Evolutionary conservation across 179 eudicot species (phyloP).

Genomic region (Heliamphora pulchella): DNA sequence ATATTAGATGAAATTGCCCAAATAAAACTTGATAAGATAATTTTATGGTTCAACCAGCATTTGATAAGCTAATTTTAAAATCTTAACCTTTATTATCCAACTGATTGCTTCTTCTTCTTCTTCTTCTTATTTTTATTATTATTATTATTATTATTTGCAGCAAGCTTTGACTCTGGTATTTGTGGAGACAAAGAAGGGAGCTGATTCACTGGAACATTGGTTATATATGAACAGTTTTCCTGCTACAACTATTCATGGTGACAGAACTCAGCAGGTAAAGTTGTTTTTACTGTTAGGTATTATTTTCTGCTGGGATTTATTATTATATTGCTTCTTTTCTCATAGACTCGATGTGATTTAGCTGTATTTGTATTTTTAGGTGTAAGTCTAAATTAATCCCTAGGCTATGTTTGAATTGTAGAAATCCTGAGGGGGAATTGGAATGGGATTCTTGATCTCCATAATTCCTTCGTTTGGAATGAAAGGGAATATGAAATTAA

Average conservation of each 20-base stretch:
- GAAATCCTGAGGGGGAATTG: too few relatives aligned
- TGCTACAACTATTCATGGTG: slow-evolving; percentile 93
- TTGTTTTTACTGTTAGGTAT: not conserved
- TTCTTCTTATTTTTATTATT: too few relatives aligned
- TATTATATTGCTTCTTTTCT: not conserved
- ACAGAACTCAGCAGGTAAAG: slow-evolving; percentile 85
- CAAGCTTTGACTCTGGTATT: slow-evolving; percentile 90
- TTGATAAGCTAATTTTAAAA: not conserved
- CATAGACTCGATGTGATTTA: too few relatives aligned
- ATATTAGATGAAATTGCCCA: too few relatives aligned
- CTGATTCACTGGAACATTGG: slow-evolving; percentile 87
- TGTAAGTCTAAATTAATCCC: too few relatives aligned
- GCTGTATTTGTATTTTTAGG: too few relatives aligned
- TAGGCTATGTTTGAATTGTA: too few relatives aligned
- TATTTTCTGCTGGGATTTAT: slow-evolving; percentile 12
- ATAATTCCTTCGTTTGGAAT: too few relatives aligned
- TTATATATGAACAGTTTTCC: slow-evolving; percentile 78
- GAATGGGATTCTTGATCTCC: too few relatives aligned
- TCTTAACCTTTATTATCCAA: not conserved
- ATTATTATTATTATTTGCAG: slow-evolving; percentile 29
- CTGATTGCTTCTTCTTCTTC: slow-evolving; percentile 9
- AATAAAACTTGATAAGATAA: not conserved
- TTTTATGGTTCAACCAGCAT: not conserved
- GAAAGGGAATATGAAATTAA: too few relatives aligned
- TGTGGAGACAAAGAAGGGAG: slow-evolving; percentile 97